Evolutionary conservation across 768 basidiomycete genomes (phyloP), one percentile per base, ranked within the genome.

Genomic region (Hysterangium stoloniferum): DNA sequence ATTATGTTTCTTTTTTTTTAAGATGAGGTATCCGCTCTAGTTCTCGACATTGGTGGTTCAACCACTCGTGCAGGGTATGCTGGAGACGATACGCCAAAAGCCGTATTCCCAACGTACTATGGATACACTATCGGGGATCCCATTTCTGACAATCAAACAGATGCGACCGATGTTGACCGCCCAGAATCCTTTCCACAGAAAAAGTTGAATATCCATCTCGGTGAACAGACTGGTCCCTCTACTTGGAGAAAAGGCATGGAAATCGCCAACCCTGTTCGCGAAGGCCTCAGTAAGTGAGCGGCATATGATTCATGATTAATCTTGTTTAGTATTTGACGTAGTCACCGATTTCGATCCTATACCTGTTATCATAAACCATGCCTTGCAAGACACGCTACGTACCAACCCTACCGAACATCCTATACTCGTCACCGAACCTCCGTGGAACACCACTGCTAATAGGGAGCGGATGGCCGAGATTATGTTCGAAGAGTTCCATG

Each of bases 11-110:
- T 6, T 12, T 8, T 28, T 20, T 38, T 44, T n/a, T 6, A 54
- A 96, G 94, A 97, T 64, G 94, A 97, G 71, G 92, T 98, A n/a
- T 86, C 92, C 31, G 96, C 95, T 27, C 72, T 98, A 46, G 96
- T 98, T 20, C 71, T 99, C 32, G 96, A 99, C 71, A 86, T 98
- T 62, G 96, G 96, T 25, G 74, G 87, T 9, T 85, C 86, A 22
- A 86, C 91, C 7, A 70, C 94, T 48, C 84, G 96, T 63, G 91
- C 92, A 9, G 96, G 96, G 47, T 96, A 98, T 66, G 95, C 96
- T 9, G 96, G 96, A 40, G 95, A 98, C 67, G 96, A 98, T 61
- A 79, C 86, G 9, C 96, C 96, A 15, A 90, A 91, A 67, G 86
- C 88, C 15, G 82, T 97, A 54, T 80, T 95, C 56, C 87, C 96